Percentiles rank a stretch among this genome's conserved stretches.
Evolutionary conservation across 257 asterid genomes (phyloP).

Genomic region (Ajuga chamaepitys): DNA sequence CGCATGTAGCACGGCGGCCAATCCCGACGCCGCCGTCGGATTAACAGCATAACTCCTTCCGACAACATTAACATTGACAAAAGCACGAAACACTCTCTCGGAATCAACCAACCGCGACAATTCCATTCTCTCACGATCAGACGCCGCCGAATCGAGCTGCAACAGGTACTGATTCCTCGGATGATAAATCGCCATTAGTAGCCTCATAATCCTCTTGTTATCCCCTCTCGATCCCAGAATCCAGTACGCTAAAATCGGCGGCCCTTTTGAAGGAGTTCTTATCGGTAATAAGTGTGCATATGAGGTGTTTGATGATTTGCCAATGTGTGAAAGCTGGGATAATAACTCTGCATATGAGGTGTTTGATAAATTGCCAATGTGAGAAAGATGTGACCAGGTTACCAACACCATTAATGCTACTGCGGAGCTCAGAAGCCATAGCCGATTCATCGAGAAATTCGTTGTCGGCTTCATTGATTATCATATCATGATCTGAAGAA

Average conservation of each 20-base stretch:
- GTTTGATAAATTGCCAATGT: neutral
- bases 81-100: constrained; percentile 24
- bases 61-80: constrained; percentile 47
- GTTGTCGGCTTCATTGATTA: constrained; percentile 5
- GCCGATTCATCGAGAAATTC: neutral
- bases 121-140: constrained; percentile 23
- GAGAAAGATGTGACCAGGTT: constrained; percentile 6
- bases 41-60: constrained; percentile 35
- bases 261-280: constrained; percentile 29
- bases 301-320: neutral
- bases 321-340: neutral
- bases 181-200: constrained; percentile 39
- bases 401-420: constrained; percentile 18
- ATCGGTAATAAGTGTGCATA: constrained; percentile 7
- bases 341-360: too few relatives aligned
- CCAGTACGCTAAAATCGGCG: constrained; percentile 52
- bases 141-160: constrained; percentile 35
- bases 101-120: constrained; percentile 19
- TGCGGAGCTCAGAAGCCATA: constrained; percentile 23
- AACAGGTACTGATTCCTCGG: constrained; percentile 56
- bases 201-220: constrained; percentile 35
- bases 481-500: neutral
- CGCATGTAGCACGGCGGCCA: constrained; percentile 52
- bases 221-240: constrained; percentile 43
- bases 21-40: constrained; percentile 40